Percentiles rank a stretch among this genome's conserved stretches.
phyloP scores from a whole-genome alignment of 768 basidiomycete species.

The Naganishia onofrii region DNA sequence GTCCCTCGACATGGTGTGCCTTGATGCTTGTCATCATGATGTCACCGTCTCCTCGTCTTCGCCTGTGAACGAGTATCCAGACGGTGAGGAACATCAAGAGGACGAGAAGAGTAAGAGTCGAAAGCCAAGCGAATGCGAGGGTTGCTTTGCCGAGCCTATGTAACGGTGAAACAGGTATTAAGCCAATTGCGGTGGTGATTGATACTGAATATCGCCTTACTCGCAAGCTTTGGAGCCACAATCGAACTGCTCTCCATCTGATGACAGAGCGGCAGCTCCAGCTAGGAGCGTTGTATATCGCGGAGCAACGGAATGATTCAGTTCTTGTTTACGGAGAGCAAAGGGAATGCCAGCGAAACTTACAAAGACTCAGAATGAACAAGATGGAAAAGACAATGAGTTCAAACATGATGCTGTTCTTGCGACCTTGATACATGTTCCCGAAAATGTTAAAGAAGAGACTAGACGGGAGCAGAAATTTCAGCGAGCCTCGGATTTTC shows the following conservation, averaged over 20 bases:
- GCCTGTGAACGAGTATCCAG: not conserved
- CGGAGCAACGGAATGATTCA: not conserved
- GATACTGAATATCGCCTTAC: not conserved
- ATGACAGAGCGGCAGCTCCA: slow-evolving; percentile 10
- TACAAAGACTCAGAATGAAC: slow-evolving; percentile 8
- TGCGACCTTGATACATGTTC: slow-evolving; percentile 2
- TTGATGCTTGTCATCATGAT: slow-evolving; percentile 19
- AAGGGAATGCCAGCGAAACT: not conserved
- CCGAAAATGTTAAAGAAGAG: slow-evolving; percentile 2
- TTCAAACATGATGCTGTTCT: slow-evolving; percentile 7
- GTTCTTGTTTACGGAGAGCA: not conserved
- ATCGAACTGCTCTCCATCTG: slow-evolving; percentile 6
- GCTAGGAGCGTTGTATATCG: not conserved
- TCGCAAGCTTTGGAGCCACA: slow-evolving; percentile 10
- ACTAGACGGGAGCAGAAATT: not conserved
- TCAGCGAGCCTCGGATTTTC: not conserved
- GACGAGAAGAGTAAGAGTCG: slow-evolving; percentile 3
- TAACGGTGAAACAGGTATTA: not conserved
- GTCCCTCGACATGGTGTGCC: slow-evolving; percentile 12
- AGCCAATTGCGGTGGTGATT: slow-evolving; percentile 5
- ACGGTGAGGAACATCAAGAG: not conserved
- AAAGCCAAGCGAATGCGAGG: slow-evolving; percentile 12
- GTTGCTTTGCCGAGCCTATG: slow-evolving; percentile 13
- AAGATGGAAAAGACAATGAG: not conserved
- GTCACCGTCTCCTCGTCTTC: not conserved